Evolutionary conservation across 345 rosid genomes (phyloP).

Genomic region (Camelina hispida): DNA sequence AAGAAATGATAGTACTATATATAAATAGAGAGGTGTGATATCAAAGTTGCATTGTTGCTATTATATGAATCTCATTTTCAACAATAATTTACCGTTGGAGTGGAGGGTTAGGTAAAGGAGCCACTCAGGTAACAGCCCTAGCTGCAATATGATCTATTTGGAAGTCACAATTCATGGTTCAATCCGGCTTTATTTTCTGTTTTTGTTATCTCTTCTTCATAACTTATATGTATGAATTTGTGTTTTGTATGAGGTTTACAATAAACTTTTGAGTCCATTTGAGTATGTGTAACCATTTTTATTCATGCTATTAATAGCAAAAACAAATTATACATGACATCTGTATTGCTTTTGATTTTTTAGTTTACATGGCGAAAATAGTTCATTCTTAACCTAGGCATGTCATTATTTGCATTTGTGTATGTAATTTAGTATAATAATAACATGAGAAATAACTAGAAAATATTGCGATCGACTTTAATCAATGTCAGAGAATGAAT

Average conservation of each 20-base stretch:
- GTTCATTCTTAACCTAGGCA: constrained; percentile 6
- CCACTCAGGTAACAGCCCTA: not conserved
- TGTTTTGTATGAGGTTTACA: not conserved
- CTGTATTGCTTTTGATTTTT: constrained; percentile 1
- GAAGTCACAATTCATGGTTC: not conserved
- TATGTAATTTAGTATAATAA: not conserved
- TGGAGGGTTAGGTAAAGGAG: not conserved
- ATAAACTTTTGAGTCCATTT: not conserved
- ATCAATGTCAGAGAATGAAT: constrained; percentile 15
- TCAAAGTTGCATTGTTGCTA: not conserved
- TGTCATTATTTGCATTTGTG: not conserved
- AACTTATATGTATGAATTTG: not conserved
- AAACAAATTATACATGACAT: not conserved
- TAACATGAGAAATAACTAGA: not conserved
- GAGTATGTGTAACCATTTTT: not conserved
- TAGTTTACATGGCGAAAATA: no score
- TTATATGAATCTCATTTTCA: no score
- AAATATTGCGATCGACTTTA: constrained; percentile 23
- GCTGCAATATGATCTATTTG: not conserved
- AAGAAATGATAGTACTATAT: not conserved
- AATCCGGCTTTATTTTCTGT: not conserved
- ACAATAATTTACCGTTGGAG: no score
- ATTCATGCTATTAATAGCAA: not conserved
- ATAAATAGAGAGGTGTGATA: not conserved
- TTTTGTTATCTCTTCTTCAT: not conserved